Conservation (phyloP, 352 stramenopile genomes). For the Phytophthora cryptogea region DNA sequence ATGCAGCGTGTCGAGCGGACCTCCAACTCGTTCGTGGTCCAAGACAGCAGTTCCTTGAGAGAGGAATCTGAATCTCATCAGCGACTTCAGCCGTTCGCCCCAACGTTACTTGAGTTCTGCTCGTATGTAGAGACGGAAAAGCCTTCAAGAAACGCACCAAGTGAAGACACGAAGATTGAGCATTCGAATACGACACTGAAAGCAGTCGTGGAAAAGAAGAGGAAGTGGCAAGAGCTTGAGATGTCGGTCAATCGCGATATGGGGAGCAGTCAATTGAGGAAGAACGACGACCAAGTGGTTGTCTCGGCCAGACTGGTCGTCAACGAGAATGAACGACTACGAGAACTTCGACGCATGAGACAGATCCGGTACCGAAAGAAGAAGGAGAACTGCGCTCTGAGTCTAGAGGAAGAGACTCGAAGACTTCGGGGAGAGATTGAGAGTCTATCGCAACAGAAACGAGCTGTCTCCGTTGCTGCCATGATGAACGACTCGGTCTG, state of each 20-base stretch:
- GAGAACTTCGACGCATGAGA: not conserved
- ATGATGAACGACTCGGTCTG: conserved; percentile 9
- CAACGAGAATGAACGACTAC: not conserved
- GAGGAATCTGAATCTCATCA: not conserved
- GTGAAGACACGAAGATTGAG: no score
- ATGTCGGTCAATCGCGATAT: not conserved
- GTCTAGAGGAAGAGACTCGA: conserved; percentile 13
- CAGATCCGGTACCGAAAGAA: not conserved
- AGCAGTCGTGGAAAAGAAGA: not conserved
- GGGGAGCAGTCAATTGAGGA: no score
- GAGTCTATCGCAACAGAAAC: conserved; percentile 5
- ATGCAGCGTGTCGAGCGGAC: not conserved
- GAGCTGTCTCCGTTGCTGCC: not conserved
- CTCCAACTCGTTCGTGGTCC: not conserved
- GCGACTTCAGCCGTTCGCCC: no score
- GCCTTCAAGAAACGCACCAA: not conserved
- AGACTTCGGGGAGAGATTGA: conserved; percentile 18
- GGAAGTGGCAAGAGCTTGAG: not conserved
- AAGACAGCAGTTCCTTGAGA: not conserved
- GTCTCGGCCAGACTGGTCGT: not conserved
- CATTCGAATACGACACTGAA: no score
- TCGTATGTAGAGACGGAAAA: not conserved
- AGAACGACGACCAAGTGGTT: not conserved
- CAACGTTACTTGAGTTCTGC: no score
- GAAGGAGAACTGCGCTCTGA: not conserved